Percentiles rank a stretch among this genome's conserved stretches.
Conservation (phyloP, 1,284 basidiomycete species). For the Pseudozyma thailandica region DNA sequence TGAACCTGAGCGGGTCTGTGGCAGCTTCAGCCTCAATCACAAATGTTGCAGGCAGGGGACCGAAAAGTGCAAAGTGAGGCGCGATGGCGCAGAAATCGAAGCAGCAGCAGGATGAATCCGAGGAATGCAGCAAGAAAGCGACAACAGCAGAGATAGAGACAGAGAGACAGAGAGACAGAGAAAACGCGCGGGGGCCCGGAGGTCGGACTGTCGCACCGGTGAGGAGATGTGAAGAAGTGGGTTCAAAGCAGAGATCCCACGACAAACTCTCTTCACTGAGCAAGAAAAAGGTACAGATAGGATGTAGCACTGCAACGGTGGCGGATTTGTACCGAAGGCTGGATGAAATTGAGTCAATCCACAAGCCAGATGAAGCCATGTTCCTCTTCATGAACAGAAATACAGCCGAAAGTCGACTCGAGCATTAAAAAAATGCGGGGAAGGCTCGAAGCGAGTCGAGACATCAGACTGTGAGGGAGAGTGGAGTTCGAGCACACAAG, state of each 20-base stretch:
- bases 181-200: conserved; percentile 10
- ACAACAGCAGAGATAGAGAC: not conserved
- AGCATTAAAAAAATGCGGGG: conserved; percentile 20
- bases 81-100: conserved; percentile 1
- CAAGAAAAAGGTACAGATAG: no score
- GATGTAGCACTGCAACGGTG: not conserved
- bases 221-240: not conserved
- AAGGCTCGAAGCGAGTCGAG: conserved; percentile 3
- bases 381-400: no score
- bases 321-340: conserved; percentile 3
- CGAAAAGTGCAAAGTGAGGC: not conserved
- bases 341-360: no score
- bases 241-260: no score
- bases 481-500: no score
- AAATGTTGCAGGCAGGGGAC: not conserved
- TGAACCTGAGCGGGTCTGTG: no score
- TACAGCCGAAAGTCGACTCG: not conserved
- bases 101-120: not conserved
- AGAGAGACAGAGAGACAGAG: not conserved
- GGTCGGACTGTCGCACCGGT: conserved; percentile 5
- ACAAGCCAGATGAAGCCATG: not conserved
- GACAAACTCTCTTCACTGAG: no score
- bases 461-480: no score
- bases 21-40: not conserved
- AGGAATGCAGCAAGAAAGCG: not conserved